These are phyloP conservation scores for Pythium coloratum DNA, from an alignment of 352 stramenopile genomes.

Conservation along the genomic window DNA sequence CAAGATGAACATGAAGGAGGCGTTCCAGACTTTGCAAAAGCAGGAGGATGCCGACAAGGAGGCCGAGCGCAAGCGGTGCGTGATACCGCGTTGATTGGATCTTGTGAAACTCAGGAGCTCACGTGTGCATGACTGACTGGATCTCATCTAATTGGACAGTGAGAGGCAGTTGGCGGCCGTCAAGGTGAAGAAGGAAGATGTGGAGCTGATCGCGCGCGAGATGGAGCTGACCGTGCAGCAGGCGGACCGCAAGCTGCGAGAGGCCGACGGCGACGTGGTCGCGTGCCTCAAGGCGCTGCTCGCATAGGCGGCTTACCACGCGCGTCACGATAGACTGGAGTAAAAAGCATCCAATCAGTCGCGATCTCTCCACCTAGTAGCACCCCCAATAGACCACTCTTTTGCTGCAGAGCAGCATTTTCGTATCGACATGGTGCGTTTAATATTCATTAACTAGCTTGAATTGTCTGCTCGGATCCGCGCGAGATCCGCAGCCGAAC, in stretches of 20 bases:
- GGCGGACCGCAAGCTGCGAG: conserved; percentile 82
- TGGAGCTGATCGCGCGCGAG: conserved; percentile 72
- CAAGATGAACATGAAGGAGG: conserved; percentile 77
- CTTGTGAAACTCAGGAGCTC: neutral
- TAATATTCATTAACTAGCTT: conserved; percentile 11
- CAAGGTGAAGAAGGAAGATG: conserved; percentile 82
- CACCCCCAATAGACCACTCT: neutral
- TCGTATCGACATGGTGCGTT: conserved; percentile 14
- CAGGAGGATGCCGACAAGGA: conserved; percentile 86
- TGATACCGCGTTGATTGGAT: neutral
- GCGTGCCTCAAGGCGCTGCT: conserved; percentile 67
- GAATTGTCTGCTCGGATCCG: conserved; percentile 21
- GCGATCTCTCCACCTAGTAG: neutral
- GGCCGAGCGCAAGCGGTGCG: conserved; percentile 59
- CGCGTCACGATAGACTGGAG: neutral
- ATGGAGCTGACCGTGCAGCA: conserved; percentile 76
- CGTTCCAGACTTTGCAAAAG: conserved; percentile 72
- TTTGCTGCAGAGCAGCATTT: neutral
- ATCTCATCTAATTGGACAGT: conserved; percentile 18
- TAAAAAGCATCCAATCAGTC: neutral
- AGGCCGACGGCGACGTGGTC: conserved; percentile 72
- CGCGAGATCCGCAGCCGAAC: conserved; percentile 5
- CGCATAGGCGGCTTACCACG: conserved; percentile 20
- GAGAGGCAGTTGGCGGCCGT: conserved; percentile 81
- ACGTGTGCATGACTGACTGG: neutral